Evolutionary conservation across 164 flowering plant species (phyloP).

Genomic region (Pachysandra terminalis): DNA sequence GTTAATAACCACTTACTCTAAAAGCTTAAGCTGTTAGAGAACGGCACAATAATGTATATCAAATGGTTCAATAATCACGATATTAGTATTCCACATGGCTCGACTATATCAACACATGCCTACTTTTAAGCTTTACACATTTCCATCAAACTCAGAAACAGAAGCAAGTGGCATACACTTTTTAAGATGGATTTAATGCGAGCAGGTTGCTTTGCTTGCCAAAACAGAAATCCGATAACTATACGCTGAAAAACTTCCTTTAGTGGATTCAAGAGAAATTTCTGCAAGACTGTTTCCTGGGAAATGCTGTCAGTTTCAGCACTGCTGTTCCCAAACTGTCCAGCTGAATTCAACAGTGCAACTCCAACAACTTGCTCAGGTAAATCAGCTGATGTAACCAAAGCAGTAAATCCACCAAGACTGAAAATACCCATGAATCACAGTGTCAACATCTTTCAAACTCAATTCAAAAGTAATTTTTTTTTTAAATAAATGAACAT

Average conservation of each 20-base stretch:
- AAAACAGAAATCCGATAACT: slow-evolving; percentile 80
- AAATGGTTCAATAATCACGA: too few relatives aligned
- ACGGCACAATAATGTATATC: too few relatives aligned
- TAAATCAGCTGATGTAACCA: slow-evolving; percentile 67
- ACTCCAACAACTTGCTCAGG: slow-evolving; percentile 75
- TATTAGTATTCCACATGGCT: not conserved
- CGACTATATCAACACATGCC: not conserved
- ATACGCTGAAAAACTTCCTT: slow-evolving; percentile 85
- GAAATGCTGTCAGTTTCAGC: slow-evolving; percentile 16
- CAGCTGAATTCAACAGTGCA: slow-evolving; percentile 81
- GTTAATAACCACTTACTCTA: too few relatives aligned
- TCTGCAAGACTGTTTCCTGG: slow-evolving; percentile 50
- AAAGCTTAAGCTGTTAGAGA: too few relatives aligned
- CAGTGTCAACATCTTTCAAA: not conserved
- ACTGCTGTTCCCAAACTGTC: slow-evolving; percentile 75
- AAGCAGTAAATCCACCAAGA: slow-evolving; percentile 95
- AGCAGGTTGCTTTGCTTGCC: slow-evolving; percentile 97
- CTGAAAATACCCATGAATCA: slow-evolving; percentile 37
- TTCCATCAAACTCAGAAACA: not conserved
- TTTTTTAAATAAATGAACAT: too few relatives aligned
- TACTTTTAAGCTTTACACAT: not conserved
- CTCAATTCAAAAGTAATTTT: not conserved
- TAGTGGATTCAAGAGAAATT: slow-evolving; percentile 62
- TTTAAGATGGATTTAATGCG: slow-evolving; percentile 81
- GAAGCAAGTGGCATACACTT: slow-evolving; percentile 55